Percentiles rank a stretch among this genome's conserved stretches.
These are phyloP conservation scores for Wickerhamomyces kurtzmanii DNA, from an alignment of 805 yeast genomes.

Conservation along the genomic window DNA sequence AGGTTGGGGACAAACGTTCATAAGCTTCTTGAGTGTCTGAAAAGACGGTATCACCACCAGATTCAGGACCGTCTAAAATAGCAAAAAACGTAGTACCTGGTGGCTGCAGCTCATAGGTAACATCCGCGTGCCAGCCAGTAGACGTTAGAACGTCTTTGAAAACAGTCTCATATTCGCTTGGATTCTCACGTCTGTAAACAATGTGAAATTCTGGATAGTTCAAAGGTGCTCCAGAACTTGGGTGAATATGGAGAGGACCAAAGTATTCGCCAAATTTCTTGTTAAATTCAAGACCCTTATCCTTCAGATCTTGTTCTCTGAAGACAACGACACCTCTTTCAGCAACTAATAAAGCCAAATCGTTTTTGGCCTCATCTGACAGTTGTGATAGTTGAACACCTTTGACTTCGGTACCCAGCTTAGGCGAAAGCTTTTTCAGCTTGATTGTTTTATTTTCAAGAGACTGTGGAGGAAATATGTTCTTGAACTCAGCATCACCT, in stretches of 20 bases:
- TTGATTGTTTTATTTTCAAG: slow-evolving; percentile 12
- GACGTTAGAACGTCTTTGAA: slow-evolving; percentile 14
- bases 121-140: slow-evolving; percentile 60
- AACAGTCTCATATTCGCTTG: slow-evolving; percentile 19
- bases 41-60: slow-evolving; percentile 76
- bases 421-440: slow-evolving; percentile 46
- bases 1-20: slow-evolving; percentile 56
- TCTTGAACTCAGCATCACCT: slow-evolving; percentile 50
- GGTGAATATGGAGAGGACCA: slow-evolving; percentile 67
- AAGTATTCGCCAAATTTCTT: slow-evolving; percentile 50
- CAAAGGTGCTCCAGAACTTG: slow-evolving; percentile 62
- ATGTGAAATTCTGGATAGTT: slow-evolving; percentile 51
- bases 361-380: slow-evolving; percentile 48
- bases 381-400: slow-evolving; percentile 53
- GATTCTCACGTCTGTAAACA: slow-evolving; percentile 39
- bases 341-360: slow-evolving; percentile 58
- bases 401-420: slow-evolving; percentile 54
- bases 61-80: slow-evolving; percentile 47
- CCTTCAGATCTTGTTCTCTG: slow-evolving; percentile 56
- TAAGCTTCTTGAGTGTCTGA: slow-evolving; percentile 67
- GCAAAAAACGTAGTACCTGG: slow-evolving; percentile 63
- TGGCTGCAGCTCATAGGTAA: slow-evolving; percentile 64
- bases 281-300: slow-evolving; percentile 36
- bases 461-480: slow-evolving; percentile 39
- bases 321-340: slow-evolving; percentile 62